A percentile compares a stretch with the other conserved stretches of the same genome.
phyloP scores from a whole-genome alignment of 208 protist genomes.

The Leishmania amazonensis region DNA sequence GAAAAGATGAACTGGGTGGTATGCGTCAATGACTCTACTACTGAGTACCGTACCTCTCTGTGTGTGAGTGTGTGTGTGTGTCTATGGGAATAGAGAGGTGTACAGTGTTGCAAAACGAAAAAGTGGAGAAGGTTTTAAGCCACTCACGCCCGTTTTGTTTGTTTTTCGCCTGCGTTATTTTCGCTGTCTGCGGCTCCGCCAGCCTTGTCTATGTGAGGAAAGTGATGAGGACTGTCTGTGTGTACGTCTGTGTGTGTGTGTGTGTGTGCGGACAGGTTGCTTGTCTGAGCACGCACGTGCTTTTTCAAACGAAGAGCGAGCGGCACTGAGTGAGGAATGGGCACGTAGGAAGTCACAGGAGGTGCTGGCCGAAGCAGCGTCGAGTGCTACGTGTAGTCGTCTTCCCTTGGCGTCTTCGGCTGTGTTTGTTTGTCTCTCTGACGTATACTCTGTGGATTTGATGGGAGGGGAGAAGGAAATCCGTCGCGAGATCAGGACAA shows the following conservation, averaged over 20 bases:
- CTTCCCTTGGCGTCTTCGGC: neutral
- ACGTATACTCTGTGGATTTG: neutral
- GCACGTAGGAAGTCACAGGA: neutral
- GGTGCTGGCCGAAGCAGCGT: neutral
- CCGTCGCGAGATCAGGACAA: neutral
- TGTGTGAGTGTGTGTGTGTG: slow-evolving; percentile 1
- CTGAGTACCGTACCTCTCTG: neutral
- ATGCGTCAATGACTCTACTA: neutral
- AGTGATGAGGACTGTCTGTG: neutral
- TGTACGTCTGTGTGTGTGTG: neutral
- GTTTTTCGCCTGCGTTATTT: neutral
- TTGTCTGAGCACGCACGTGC: neutral
- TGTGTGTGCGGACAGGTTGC: neutral
- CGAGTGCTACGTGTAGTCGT: neutral
- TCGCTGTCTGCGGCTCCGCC: neutral
- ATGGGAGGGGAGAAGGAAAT: neutral
- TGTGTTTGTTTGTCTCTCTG: neutral
- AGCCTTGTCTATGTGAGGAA: neutral
- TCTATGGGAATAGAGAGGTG: neutral
- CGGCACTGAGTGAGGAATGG: neutral
- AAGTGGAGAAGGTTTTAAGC: too few relatives aligned
- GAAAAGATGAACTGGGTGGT: neutral
- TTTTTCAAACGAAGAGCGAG: neutral
- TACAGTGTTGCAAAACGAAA: neutral
- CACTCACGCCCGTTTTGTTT: neutral